phyloP scores from a whole-genome alignment of 805 yeast genomes.

The Myxozyma nipponensis region DNA sequence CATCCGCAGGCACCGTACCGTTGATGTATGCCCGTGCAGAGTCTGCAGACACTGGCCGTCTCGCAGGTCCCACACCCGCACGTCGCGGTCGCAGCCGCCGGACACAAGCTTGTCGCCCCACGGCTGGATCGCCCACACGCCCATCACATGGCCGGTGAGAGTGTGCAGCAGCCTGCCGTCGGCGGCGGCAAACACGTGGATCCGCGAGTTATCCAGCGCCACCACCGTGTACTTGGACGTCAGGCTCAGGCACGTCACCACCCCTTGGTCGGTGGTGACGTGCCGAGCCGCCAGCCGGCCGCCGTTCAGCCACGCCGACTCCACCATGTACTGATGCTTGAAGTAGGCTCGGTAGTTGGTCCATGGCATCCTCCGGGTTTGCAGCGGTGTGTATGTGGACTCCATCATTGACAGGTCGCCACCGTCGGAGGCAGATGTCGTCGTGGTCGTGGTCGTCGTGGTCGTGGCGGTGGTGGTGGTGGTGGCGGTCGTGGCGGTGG shows the following conservation, averaged over 20 bases:
- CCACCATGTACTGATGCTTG: constrained; percentile 41
- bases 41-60: constrained; percentile 84
- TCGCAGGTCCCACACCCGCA: constrained; percentile 89
- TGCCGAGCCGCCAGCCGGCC: constrained; percentile 43
- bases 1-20: constrained; percentile 81
- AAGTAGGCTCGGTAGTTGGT: constrained; percentile 40
- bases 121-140: constrained; percentile 94
- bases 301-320: constrained; percentile 42
- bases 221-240: constrained; percentile 39
- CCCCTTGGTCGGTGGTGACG: constrained; percentile 36
- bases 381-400: constrained; percentile 37
- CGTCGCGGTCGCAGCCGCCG: constrained; percentile 95
- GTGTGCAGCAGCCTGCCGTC: constrained; percentile 59
- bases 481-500: no score
- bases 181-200: constrained; percentile 40
- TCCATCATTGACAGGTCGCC: constrained; percentile 27
- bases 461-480: constrained; percentile 11
- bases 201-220: constrained; percentile 44
- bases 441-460: constrained; percentile 5
- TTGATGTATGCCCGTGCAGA: constrained; percentile 84
- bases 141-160: constrained; percentile 95
- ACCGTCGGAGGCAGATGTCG: constrained; percentile 1
- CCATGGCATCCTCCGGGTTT: constrained; percentile 34
- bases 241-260: constrained; percentile 42
- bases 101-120: constrained; percentile 87